Evolutionary conservation across 78 protist genomes (phyloP), one percentile per base, ranked within the genome.

Genomic region (Tieghemostelium lacteum): DNA sequence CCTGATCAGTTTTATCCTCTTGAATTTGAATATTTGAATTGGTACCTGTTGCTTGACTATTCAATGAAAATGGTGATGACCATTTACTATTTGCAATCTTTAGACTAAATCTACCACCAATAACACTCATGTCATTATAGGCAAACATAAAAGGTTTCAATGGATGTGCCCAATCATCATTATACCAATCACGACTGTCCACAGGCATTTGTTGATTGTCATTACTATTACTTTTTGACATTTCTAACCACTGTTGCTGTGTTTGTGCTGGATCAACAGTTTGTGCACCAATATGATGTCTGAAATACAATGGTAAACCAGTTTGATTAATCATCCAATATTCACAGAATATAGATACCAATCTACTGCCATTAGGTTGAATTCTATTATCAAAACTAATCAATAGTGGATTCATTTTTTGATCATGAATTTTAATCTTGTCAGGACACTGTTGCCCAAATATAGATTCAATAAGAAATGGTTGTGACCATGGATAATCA

Each of bases 241-340:
- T n/a, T n/a, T n/a, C n/a, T n/a, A n/a, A n/a, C n/a, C n/a, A n/a
- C n/a, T n/a, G n/a, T n/a, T n/a, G n/a, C n/a, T n/a, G n/a, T n/a
- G n/a, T n/a, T 33, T 78, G 78, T 0, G 91, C 91, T 5, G 91
- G 91, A 36, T 83, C 63, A 29, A 83, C 36, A 8, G 91, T 83
- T 69, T 83, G 91, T 0, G 91, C 91, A 20, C 91, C 91, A 14
- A 83, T 60, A 29, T 83, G 91, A 69, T 83, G 91, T 12, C 93
- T 28, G 77, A 57, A 88, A 33, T 42, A 58, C 57, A 88, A 55
- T 52, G 87, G 88, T 36, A 88, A 63, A 14, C 93, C 93, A 36
- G 93, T 75, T 63, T 88, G 93, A 63, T 88, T 88, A 39, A 88
- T 66, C 85, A 88, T 54, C 93, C 93, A 88, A 57, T 55, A 88